Conservation (phyloP, 495 filamentous ascomycete species). For the Evernia prunastri region DNA sequence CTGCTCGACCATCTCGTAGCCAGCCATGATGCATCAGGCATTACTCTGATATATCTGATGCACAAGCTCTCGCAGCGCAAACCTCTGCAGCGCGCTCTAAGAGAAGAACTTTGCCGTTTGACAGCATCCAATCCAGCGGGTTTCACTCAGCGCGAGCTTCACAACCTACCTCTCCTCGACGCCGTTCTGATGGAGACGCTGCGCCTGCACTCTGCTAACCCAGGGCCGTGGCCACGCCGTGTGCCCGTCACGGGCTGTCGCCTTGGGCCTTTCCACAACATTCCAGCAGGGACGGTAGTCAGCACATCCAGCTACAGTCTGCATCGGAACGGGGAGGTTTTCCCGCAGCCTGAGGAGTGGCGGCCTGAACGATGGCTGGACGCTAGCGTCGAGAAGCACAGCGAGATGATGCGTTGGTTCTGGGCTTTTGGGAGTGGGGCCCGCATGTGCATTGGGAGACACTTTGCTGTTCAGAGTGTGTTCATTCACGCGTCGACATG, state of each 20-base stretch:
- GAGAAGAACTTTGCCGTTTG: neutral
- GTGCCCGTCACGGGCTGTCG: constrained; percentile 43
- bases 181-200: constrained; percentile 71
- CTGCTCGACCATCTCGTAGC: constrained; percentile 61
- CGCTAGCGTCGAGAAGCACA: constrained; percentile 30
- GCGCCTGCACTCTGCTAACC: constrained; percentile 65
- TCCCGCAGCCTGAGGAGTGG: neutral
- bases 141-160: constrained; percentile 40
- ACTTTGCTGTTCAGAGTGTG: constrained; percentile 40
- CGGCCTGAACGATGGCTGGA: constrained; percentile 23
- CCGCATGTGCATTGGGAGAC: constrained; percentile 75
- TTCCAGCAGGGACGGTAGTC: neutral
- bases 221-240: constrained; percentile 66
- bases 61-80: neutral
- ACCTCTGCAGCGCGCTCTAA: neutral
- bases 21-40: constrained; percentile 70
- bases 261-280: neutral
- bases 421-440: constrained; percentile 83
- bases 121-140: neutral
- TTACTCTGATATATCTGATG: constrained; percentile 60
- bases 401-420: constrained; percentile 60
- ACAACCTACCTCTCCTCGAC: constrained; percentile 62
- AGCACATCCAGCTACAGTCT: neutral
- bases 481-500: neutral
- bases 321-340: neutral